Base-by-base conservation (phyloP, 805 yeast genomes). In the Spathaspora sp. region DNA sequence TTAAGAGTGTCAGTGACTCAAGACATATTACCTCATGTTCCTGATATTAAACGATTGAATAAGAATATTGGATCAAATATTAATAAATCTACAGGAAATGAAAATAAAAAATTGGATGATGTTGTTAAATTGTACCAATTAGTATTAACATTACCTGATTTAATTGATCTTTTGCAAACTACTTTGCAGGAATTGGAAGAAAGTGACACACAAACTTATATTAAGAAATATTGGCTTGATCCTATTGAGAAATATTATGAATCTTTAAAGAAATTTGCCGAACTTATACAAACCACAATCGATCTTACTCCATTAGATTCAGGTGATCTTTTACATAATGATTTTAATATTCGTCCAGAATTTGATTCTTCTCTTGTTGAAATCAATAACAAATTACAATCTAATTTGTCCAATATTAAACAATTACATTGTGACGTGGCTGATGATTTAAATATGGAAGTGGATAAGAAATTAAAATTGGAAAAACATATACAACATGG, bases 401-500 rank as follows among this genome's bases (percentile, higher is more conserved):
- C 65, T 1, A 69, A 85, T 11, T 80, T 81, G 54, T 68, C 67
- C 1, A 75, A 79, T 51, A 87, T 93, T 55, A 74, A 78, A 50
- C 65, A 72, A 2, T 78, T 83, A 45, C 96, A 91, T 64, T 65
- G 72, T 42, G 77, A 78, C 5, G 84, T 84, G 2, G 89, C 87
- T 1, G 88, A 85, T 32, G 94, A 87, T 57, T 77, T 94, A 38
- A 80, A 81, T 12, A 82, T 91, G 68, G 98, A 92, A 53, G 76
- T 86, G 2, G 97, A 89, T 52, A 90, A 91, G 71, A 91, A 91
- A 66, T 77, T 94, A 57, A 94, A 94, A 66, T 70, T 94, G 47
- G 99, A 94, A 65, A 82, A 87, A 50, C 97, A 93, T 63, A 87
- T 80, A 55, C 82, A 80, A 26, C 96, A 89, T 66, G 97, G 97